Conservation (phyloP, 2,329 filamentous ascomycete species). For the Colletotrichum lupini region DNA sequence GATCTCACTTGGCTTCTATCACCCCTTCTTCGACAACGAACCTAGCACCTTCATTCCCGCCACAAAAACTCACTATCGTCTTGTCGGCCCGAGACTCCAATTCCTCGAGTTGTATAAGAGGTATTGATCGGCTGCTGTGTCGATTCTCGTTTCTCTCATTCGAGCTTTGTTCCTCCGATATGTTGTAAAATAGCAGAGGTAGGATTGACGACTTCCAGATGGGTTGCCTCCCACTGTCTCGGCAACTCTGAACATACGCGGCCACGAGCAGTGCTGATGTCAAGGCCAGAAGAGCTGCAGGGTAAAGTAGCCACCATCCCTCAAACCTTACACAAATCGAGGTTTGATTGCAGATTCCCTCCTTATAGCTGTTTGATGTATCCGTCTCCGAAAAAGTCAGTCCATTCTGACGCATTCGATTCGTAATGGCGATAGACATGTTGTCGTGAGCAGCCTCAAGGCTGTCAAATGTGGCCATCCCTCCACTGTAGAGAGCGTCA, state of each 20-base stretch:
- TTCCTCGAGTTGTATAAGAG: background rate
- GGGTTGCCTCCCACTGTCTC: background rate
- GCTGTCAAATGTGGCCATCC: background rate
- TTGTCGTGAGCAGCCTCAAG: background rate
- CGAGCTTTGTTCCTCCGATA: background rate
- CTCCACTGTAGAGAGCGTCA: background rate
- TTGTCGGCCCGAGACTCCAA: background rate
- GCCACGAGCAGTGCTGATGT: background rate
- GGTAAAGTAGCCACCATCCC: background rate
- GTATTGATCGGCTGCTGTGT: background rate
- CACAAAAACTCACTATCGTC: background rate
- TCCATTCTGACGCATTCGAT: background rate
- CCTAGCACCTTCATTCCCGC: background rate
- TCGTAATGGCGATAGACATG: background rate
- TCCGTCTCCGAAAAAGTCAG: background rate
- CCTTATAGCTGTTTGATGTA: background rate
- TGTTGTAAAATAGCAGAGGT: background rate
- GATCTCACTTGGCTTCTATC: background rate
- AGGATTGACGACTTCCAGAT: background rate
- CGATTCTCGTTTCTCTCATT: background rate
- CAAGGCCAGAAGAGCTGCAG: background rate
- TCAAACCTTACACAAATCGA: background rate
- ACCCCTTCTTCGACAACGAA: background rate
- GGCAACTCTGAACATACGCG: background rate
- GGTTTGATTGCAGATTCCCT: background rate